Evolutionary conservation across 805 yeast species (phyloP).

Genomic region (Hanseniaspora clermontiae): DNA sequence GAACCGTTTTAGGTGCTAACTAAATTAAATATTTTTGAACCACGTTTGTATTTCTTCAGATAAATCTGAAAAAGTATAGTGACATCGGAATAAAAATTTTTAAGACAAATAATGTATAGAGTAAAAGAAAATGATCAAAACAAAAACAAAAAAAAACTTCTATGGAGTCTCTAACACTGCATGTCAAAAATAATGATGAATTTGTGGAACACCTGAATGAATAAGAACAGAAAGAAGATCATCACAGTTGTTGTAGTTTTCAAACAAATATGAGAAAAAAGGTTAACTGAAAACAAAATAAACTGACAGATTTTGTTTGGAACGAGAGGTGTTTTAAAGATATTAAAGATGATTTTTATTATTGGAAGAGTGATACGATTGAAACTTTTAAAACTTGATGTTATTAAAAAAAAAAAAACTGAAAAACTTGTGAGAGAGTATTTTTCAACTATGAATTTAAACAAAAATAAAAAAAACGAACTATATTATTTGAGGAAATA

Average conservation of each 20-base stretch:
- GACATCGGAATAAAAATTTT: neutral
- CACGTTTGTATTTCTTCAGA: neutral
- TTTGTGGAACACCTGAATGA: neutral
- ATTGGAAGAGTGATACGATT: neutral
- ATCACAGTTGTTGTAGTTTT: neutral
- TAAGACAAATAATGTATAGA: neutral
- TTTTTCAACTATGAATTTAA: neutral
- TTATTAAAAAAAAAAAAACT: neutral
- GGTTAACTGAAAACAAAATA: neutral
- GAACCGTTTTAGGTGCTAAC: slow-evolving; percentile 63
- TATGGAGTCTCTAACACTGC: neutral
- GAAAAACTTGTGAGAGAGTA: neutral
- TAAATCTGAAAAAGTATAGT: neutral
- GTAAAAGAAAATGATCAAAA: neutral
- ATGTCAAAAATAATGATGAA: neutral
- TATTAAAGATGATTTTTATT: no score
- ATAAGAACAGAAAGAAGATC: neutral
- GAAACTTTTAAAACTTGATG: neutral
- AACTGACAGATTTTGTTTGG: no score
- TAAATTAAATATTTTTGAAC: slow-evolving; percentile 12
- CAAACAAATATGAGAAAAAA: neutral
- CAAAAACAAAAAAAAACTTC: neutral
- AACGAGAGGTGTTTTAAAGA: no score
- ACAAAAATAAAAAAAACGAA: neutral
- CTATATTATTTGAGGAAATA: neutral